Evolutionary conservation across 345 rosid genomes (phyloP), one percentile per base, ranked within the genome.

Genomic region (Xanthoceras sorbifolium): DNA sequence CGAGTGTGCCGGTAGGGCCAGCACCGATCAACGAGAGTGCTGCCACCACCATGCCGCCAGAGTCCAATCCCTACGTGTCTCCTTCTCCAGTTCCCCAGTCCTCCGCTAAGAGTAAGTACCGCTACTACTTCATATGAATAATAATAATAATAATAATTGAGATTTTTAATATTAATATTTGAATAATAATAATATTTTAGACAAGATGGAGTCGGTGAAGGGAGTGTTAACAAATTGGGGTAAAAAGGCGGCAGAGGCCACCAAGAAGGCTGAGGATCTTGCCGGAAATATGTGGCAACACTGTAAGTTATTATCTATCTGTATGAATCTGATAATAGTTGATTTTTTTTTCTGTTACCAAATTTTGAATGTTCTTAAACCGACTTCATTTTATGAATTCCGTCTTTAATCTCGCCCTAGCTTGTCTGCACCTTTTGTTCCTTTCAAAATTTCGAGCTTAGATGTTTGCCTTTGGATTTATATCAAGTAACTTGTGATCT

Each of bases 271-370:
- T 0, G 93, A 91, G 84, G 99, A 92, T 85, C 93, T 94, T 80
- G 95, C 98, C 72, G 98, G 94, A 62, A 90, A 91, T 77, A 80
- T 90, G 86, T 93, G 97, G 97, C 97, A 94, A 61, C 97, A 93
- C 85, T 68, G 97, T 94, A 80, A 82, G 83, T 64, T 68, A 46
- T 31, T 57, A 46, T n/a, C 36, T 44, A 29, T n/a, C n/a, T n/a
- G n/a, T n/a, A n/a, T n/a, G n/a, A n/a, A n/a, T n/a, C n/a, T n/a
- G n/a, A n/a, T n/a, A n/a, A n/a, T n/a, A n/a, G n/a, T n/a, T n/a
- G n/a, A n/a, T n/a, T n/a, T n/a, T n/a, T n/a, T n/a, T n/a, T n/a
- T n/a, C n/a, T n/a, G 7, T 17, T 50, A 9, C 14, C 1, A 50
- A 50, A 50, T 50, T 18, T 17, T 6, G n/a, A 5, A 18, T 50